A percentile compares a stretch with the other conserved stretches of the same genome.
These are phyloP conservation scores for Poa pratensis DNA, from an alignment of 176 grass and related monocot genomes.

Conservation along the genomic window DNA sequence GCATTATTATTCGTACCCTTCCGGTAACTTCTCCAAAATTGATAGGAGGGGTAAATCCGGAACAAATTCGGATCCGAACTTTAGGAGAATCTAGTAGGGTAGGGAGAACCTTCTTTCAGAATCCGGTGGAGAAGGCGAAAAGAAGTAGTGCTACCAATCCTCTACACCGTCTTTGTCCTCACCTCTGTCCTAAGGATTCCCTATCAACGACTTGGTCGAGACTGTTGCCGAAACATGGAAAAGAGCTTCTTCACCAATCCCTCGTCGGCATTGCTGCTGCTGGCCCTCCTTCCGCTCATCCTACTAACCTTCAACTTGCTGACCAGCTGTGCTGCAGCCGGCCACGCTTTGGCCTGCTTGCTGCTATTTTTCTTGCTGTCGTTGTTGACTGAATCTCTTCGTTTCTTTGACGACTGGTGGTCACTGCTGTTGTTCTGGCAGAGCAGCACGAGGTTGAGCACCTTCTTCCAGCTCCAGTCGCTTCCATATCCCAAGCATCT, in stretches of 20 bases:
- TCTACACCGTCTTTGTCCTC: not conserved
- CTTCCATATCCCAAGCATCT: conserved; percentile 25
- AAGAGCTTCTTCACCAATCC: conserved; percentile 29
- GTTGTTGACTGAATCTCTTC: not conserved
- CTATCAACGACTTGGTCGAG: not conserved
- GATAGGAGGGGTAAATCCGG: no score
- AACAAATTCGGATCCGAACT: no score
- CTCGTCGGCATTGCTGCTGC: not conserved
- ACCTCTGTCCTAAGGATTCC: not conserved
- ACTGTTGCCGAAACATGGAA: conserved; percentile 6
- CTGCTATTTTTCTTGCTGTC: not conserved
- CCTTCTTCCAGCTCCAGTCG: conserved; percentile 51
- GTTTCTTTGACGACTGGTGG: not conserved
- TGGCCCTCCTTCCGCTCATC: not conserved
- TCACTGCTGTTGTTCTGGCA: not conserved
- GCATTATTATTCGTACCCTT: no score
- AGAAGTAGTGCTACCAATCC: no score
- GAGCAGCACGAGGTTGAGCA: conserved; percentile 33
- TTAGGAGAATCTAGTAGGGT: no score
- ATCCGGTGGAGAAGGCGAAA: no score
- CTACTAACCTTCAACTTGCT: conserved; percentile 31
- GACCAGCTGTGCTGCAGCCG: conserved; percentile 34
- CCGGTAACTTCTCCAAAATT: no score
- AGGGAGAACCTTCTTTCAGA: no score
- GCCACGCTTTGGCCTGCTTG: not conserved